phyloP scores from a whole-genome alignment of 75 land plant genomes.

The Azolla pinnata region DNA sequence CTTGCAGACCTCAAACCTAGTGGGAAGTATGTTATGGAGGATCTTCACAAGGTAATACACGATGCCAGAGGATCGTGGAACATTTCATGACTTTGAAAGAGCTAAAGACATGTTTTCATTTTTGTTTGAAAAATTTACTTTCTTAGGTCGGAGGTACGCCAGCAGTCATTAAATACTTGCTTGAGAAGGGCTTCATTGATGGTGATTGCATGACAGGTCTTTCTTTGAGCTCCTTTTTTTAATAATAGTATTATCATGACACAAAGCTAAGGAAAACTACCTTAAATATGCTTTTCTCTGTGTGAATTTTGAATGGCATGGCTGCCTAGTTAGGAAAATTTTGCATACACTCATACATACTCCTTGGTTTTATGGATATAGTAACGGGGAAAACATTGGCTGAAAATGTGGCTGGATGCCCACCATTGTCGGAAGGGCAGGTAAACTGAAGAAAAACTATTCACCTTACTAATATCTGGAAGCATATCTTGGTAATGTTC shows the following conservation, averaged over 20 bases:
- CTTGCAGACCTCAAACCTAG: constrained; percentile 97
- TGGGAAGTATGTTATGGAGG: constrained; percentile 99
- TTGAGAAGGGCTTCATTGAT: constrained; percentile 63
- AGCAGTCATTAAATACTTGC: constrained; percentile 70
- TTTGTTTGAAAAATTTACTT: neutral
- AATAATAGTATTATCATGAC: too few species aligned
- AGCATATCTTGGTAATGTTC: too few species aligned
- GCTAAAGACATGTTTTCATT: neutral
- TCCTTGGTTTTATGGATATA: constrained; percentile 24
- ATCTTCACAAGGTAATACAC: constrained; percentile 93
- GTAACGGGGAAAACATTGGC: constrained; percentile 95
- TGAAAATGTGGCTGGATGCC: constrained; percentile 60
- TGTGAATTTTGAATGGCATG: too few species aligned
- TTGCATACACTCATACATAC: too few species aligned
- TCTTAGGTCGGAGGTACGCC: constrained; percentile 90
- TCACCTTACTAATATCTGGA: too few species aligned
- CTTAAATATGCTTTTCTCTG: too few species aligned
- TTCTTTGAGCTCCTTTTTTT: too few species aligned
- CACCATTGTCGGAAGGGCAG: constrained; percentile 70
- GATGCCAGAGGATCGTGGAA: too few species aligned
- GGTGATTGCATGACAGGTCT: constrained; percentile 92
- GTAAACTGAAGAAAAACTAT: constrained; percentile 26
- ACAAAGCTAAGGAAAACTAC: too few species aligned
- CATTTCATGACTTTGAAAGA: too few species aligned
- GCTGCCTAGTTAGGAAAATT: too few species aligned